Base-by-base conservation (phyloP, 495 filamentous ascomycete genomes). In the Hyaloscypha variabilis region DNA sequence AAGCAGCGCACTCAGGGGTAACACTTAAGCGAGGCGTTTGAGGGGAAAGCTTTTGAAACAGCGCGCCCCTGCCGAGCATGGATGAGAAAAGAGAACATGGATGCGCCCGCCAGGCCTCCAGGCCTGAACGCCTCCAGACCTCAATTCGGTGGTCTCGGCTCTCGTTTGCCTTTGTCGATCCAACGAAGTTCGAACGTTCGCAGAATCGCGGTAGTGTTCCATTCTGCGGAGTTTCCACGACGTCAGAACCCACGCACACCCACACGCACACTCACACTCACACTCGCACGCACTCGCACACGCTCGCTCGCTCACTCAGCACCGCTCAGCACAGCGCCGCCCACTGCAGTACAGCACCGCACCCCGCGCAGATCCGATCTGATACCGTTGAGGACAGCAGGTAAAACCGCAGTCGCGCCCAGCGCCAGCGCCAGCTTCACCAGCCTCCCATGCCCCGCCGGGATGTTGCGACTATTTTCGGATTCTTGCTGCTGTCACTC, bases 21-120 rank as follows among this genome's bases (percentile, higher is more conserved):
- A 13, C 6, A 8, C 13, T 19, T 67, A 53, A 71, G 69, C 69
- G 69, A 70, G 30, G 61, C 31, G 68, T 71, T 67, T 71, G 65
- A 71, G 62, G 53, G 13, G 55, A 21, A n/a, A 31, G 57, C n/a
- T 31, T 67, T 57, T 70, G 68, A 67, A 70, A 70, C 68, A 17
- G 23, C 10, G 8, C 21, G 31, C 31, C 5, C 13, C 31, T 6
- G 31, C 31, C 5, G 31, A n/a, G n/a, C n/a, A n/a, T n/a, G n/a
- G n/a, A n/a, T n/a, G n/a, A n/a, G n/a, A n/a, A n/a, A n/a, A n/a
- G n/a, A n/a, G n/a, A n/a, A n/a, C n/a, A n/a, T n/a, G n/a, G n/a
- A n/a, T n/a, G n/a, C n/a, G n/a, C n/a, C n/a, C n/a, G n/a, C n/a
- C n/a, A n/a, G n/a, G n/a, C n/a, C n/a, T n/a, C n/a, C n/a, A n/a